Evolutionary conservation across 2,329 filamentous ascomycete species (phyloP).

Genomic region (Cordyceps sp.): DNA sequence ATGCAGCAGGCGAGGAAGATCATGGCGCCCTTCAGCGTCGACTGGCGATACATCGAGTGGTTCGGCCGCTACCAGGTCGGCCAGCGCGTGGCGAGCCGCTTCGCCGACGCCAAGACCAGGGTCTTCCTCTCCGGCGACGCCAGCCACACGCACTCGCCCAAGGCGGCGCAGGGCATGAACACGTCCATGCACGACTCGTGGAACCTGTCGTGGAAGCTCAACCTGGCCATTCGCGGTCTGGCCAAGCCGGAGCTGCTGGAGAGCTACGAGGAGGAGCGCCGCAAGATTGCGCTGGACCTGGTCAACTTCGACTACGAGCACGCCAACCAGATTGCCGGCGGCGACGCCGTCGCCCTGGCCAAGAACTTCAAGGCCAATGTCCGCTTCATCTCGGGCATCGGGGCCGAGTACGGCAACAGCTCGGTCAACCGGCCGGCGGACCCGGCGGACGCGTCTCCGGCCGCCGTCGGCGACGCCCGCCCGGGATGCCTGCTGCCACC

Average conservation of each 20-base stretch:
- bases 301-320: conserved; percentile 43
- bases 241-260: conserved; percentile 36
- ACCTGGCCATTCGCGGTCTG: conserved; percentile 36
- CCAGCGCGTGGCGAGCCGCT: conserved; percentile 53
- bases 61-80: conserved; percentile 58
- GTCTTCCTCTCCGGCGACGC: conserved; percentile 58
- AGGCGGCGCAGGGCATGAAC: conserved; percentile 56
- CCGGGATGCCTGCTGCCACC: conserved; percentile 44
- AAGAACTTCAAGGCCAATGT: conserved; percentile 56
- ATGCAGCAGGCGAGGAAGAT: conserved; percentile 49
- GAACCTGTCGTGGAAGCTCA: conserved; percentile 39
- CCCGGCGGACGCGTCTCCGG: conserved; percentile 16
- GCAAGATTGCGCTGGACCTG: conserved; percentile 40
- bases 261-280: conserved; percentile 48
- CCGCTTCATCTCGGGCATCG: conserved; percentile 57
- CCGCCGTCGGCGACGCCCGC: conserved; percentile 29
- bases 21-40: conserved; percentile 37
- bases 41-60: conserved; percentile 48
- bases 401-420: conserved; percentile 41
- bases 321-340: conserved; percentile 40
- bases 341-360: conserved; percentile 45
- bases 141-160: conserved; percentile 56
- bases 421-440: conserved; percentile 28
- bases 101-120: conserved; percentile 42
- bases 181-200: conserved; percentile 42